phyloP scores from a whole-genome alignment of 352 stramenopile genomes.

The Phytophthora citrophthora region DNA sequence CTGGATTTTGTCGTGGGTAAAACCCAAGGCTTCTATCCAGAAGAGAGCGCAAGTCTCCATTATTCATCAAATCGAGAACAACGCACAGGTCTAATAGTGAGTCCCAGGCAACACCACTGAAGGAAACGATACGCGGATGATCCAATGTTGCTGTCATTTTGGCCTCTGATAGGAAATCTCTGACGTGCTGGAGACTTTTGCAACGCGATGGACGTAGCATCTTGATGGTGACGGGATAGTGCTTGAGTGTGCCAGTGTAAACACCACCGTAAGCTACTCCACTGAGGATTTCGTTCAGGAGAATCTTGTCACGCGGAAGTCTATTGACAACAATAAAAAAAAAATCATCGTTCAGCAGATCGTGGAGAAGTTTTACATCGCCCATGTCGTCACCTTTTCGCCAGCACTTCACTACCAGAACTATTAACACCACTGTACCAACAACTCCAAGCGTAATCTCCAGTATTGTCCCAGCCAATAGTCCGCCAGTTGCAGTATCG shows the following conservation, averaged over 20 bases:
- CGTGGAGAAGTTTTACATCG: background rate
- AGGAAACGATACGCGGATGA: conserved; percentile 35
- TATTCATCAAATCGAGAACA: conserved; percentile 50
- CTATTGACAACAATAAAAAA: conserved; percentile 39
- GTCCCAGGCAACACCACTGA: conserved; percentile 46
- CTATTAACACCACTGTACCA: too few relatives aligned
- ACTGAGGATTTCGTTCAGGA: conserved; percentile 12
- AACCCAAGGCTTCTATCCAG: conserved; percentile 31
- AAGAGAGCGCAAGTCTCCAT: conserved; percentile 41
- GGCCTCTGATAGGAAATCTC: conserved; percentile 41
- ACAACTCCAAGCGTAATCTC: too few relatives aligned
- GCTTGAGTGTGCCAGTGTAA: background rate
- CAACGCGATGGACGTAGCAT: background rate
- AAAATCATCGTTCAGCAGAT: conserved; percentile 42
- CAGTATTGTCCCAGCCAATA: too few relatives aligned
- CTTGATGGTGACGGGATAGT: background rate
- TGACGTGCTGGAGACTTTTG: conserved; percentile 14
- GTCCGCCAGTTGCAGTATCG: too few relatives aligned
- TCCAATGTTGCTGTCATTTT: conserved; percentile 35
- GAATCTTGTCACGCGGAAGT: conserved; percentile 36
- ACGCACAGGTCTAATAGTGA: conserved; percentile 38
- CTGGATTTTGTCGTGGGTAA: conserved; percentile 37
- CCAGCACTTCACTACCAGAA: too few relatives aligned
- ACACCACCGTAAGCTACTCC: background rate
- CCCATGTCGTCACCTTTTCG: too few relatives aligned